Conservation (phyloP, 73 alveolate genomes). For the Stentor coeruleus region DNA sequence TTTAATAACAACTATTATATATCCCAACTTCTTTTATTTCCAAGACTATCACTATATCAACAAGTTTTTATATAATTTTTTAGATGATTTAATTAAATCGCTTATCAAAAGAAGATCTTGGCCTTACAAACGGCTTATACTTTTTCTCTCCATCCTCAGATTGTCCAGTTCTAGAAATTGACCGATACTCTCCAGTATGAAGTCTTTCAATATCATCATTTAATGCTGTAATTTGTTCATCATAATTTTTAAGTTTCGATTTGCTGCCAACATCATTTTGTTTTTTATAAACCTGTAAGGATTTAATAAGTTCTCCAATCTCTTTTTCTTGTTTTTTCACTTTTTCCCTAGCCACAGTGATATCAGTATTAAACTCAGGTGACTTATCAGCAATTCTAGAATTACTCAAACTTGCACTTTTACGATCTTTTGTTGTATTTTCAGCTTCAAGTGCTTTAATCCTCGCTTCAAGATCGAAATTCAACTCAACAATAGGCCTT, state of each 20-base stretch:
- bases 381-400: neutral
- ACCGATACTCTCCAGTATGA: neutral
- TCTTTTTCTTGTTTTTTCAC: constrained; percentile 1
- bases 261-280: neutral
- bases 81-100: too few species aligned
- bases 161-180: too few species aligned
- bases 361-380: neutral
- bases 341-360: too few species aligned
- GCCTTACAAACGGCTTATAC: neutral
- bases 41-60: too few species aligned
- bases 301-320: neutral
- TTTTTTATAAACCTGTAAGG: neutral
- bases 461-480: neutral
- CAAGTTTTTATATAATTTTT: too few species aligned
- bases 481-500: neutral
- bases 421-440: neutral
- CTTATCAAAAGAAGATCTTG: neutral
- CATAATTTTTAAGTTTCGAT: neutral
- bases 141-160: neutral
- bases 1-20: too few species aligned
- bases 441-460: neutral
- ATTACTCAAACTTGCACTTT: neutral
- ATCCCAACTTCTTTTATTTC: too few species aligned
- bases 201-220: neutral
- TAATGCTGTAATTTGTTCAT: neutral